phyloP scores from a whole-genome alignment of 371 early-diverging fungal species.

The Apophysomyces elegans region DNA sequence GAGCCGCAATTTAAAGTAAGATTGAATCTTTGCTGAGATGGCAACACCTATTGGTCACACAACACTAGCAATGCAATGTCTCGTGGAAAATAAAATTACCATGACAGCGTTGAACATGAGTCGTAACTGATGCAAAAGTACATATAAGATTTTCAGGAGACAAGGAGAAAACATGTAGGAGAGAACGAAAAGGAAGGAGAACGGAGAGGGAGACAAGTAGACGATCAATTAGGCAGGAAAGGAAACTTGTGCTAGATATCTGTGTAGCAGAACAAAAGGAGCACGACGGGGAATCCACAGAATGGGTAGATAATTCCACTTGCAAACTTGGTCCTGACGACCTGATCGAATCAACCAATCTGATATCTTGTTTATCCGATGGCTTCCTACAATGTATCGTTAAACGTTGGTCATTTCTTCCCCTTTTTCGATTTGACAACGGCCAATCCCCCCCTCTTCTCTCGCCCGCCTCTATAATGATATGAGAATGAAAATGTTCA shows the following conservation, averaged over 20 bases:
- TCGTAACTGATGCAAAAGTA: neutral
- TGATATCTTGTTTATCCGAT: neutral
- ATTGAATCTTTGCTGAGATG: neutral
- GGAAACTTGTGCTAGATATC: neutral
- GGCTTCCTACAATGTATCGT: conserved; percentile 2
- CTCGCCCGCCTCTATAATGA: neutral
- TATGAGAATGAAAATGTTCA: neutral
- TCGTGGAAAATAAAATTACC: no score
- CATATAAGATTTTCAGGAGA: conserved; percentile 5
- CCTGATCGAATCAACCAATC: conserved; percentile 2
- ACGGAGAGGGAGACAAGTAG: conserved; percentile 4
- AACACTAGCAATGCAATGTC: neutral
- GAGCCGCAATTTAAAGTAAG: neutral
- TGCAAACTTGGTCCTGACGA: conserved; percentile 6
- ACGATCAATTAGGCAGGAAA: conserved; percentile 5
- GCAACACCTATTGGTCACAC: neutral
- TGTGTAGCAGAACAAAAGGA: conserved; percentile 8
- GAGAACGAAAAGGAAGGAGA: conserved; percentile 8
- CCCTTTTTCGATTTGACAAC: conserved; percentile 4
- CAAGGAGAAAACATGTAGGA: conserved; percentile 1
- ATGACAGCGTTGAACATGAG: neutral
- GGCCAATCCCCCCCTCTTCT: neutral
- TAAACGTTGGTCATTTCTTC: neutral
- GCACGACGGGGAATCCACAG: neutral
- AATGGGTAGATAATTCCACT: conserved; percentile 5